Evolutionary conservation across 306 rosid genomes (phyloP).

Genomic region (Mucuna pruriens): DNA sequence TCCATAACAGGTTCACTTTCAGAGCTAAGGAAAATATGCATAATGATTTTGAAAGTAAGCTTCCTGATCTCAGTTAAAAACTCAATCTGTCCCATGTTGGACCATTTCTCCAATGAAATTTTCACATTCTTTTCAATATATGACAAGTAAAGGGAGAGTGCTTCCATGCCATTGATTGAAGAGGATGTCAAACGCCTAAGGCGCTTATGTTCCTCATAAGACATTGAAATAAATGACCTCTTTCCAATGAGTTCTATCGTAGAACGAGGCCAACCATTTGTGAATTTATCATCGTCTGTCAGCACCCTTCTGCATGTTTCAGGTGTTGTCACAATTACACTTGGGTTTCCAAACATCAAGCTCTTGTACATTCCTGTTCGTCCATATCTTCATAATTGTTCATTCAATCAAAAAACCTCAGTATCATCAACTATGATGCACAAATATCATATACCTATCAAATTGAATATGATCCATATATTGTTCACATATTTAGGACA

Average conservation of each 20-base stretch:
- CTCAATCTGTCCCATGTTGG: slow-evolving; percentile 68
- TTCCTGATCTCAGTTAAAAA: slow-evolving; percentile 67
- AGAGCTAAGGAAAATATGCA: slow-evolving; percentile 82
- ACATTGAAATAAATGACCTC: slow-evolving; percentile 71
- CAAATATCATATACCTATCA: background rate
- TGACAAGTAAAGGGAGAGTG: slow-evolving; percentile 62
- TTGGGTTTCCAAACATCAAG: slow-evolving; percentile 83
- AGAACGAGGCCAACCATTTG: slow-evolving; percentile 83
- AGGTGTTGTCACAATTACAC: slow-evolving; percentile 74
- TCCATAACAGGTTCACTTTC: slow-evolving; percentile 71
- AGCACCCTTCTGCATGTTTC: slow-evolving; percentile 73
- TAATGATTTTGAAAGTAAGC: slow-evolving; percentile 82
- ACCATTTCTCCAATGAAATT: slow-evolving; percentile 75
- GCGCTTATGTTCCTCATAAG: slow-evolving; percentile 82
- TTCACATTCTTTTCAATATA: slow-evolving; percentile 65
- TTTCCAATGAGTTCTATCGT: slow-evolving; percentile 75
- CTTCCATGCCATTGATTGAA: slow-evolving; percentile 84
- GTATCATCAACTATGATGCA: slow-evolving; percentile 4
- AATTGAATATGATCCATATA: background rate
- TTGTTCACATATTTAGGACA: background rate
- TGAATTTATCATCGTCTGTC: slow-evolving; percentile 76
- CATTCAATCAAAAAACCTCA: background rate
- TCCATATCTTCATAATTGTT: slow-evolving; percentile 62
- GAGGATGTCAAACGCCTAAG: slow-evolving; percentile 78
- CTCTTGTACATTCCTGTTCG: slow-evolving; percentile 74